A percentile compares a stretch with the other conserved stretches of the same genome.
Conservation (phyloP, 805 yeast species). For the Yamadazyma scolyti region DNA sequence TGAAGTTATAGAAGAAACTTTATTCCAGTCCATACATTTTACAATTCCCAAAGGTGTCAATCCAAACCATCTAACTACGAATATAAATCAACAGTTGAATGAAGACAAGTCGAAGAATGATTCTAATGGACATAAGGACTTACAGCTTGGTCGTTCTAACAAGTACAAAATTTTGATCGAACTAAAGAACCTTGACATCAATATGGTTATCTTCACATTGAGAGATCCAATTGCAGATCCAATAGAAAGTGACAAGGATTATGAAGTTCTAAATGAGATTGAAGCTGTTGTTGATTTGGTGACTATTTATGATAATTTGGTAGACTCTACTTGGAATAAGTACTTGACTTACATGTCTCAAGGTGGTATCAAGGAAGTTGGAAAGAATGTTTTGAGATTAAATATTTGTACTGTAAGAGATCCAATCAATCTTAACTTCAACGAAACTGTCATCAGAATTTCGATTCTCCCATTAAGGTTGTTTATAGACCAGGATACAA, state of each 20-base stretch:
- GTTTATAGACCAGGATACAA: slow-evolving; percentile 90
- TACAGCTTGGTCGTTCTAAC: slow-evolving; percentile 63
- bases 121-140: slow-evolving; percentile 27
- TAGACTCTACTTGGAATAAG: slow-evolving; percentile 89
- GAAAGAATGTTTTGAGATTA: slow-evolving; percentile 58
- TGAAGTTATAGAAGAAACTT: slow-evolving; percentile 51
- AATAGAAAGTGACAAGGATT: slow-evolving; percentile 22
- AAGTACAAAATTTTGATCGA: slow-evolving; percentile 58
- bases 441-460: slow-evolving; percentile 58
- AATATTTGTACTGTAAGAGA: slow-evolving; percentile 62
- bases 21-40: slow-evolving; percentile 79
- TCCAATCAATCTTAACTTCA: slow-evolving; percentile 55
- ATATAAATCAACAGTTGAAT: slow-evolving; percentile 47
- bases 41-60: slow-evolving; percentile 48
- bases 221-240: slow-evolving; percentile 42
- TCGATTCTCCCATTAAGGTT: slow-evolving; percentile 70
- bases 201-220: slow-evolving; percentile 41
- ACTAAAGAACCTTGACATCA: slow-evolving; percentile 48
- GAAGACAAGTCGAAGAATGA: slow-evolving; percentile 15
- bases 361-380: slow-evolving; percentile 67
- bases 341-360: slow-evolving; percentile 67
- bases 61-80: slow-evolving; percentile 43
- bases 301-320: slow-evolving; percentile 45
- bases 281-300: slow-evolving; percentile 26
- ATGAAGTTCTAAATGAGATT: slow-evolving; percentile 48